Percentiles rank a stretch among this genome's conserved stretches.
phyloP scores from a whole-genome alignment of 371 early-diverging fungal genomes.

The Chytridium lagenaria region DNA sequence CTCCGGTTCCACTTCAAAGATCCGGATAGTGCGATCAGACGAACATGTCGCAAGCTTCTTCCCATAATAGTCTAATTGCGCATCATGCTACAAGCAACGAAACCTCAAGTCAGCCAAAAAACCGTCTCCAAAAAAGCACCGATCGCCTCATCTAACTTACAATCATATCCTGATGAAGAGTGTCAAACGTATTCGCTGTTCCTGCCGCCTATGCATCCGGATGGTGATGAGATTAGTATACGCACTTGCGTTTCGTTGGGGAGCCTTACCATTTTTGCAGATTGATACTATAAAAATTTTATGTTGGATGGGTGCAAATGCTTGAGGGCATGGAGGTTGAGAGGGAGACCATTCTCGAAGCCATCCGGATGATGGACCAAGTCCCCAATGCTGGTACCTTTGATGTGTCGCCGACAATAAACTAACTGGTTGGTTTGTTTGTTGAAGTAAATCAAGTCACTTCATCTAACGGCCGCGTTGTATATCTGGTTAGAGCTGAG shows the following conservation, averaged over 20 bases:
- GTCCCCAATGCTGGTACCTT: not conserved
- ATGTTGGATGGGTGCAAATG: no score
- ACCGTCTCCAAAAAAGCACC: no score
- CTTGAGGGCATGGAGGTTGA: not conserved
- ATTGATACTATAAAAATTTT: no score
- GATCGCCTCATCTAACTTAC: slow-evolving; percentile 69
- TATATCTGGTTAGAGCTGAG: not conserved
- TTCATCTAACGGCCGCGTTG: not conserved
- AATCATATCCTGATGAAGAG: slow-evolving; percentile 94
- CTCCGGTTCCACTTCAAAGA: slow-evolving; percentile 89
- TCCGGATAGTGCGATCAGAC: slow-evolving; percentile 90
- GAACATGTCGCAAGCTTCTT: slow-evolving; percentile 96
- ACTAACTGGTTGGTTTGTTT: not conserved
- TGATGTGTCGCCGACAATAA: not conserved
- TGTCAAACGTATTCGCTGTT: slow-evolving; percentile 68
- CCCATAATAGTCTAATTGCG: slow-evolving; percentile 97
- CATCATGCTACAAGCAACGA: slow-evolving; percentile 81
- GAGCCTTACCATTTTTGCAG: slow-evolving; percentile 5
- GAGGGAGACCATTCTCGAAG: not conserved
- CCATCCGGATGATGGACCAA: not conserved
- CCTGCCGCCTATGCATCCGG: slow-evolving; percentile 28
- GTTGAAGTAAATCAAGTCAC: not conserved
- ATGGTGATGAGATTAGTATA: not conserved
- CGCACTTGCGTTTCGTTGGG: no score
- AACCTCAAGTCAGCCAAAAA: not conserved